These are phyloP conservation scores for Aureobasidium mangrovei DNA, from an alignment of 2,329 filamentous ascomycete species.

Conservation along the genomic window DNA sequence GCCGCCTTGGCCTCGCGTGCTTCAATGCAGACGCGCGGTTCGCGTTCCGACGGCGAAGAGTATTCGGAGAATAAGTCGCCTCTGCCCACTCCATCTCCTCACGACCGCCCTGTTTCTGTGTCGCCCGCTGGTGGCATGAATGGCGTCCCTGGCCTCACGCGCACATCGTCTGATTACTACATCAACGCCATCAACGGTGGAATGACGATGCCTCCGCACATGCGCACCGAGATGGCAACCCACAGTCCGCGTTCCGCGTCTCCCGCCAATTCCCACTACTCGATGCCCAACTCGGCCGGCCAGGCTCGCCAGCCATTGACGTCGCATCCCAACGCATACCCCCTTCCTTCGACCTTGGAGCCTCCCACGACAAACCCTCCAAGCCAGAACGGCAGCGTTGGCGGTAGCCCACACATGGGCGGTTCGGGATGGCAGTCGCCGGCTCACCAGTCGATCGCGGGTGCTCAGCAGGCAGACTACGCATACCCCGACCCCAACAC, in stretches of 20 bases:
- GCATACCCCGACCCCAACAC: conserved; percentile 69
- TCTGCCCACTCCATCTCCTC: conserved; percentile 72
- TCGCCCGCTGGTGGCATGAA: conserved; percentile 71
- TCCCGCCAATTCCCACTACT: conserved; percentile 51
- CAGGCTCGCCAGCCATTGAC: conserved; percentile 53
- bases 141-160: conserved; percentile 58
- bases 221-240: conserved; percentile 66
- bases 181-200: conserved; percentile 59
- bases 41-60: conserved; percentile 57
- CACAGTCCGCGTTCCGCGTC: conserved; percentile 59
- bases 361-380: conserved; percentile 70
- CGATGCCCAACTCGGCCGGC: conserved; percentile 48
- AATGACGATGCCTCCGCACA: conserved; percentile 61
- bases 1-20: conserved; percentile 63
- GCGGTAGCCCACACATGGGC: conserved; percentile 76
- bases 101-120: conserved; percentile 68
- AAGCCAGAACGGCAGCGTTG: conserved; percentile 63
- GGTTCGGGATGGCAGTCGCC: conserved; percentile 82
- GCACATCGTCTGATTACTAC: conserved; percentile 64
- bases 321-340: conserved; percentile 60
- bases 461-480: conserved; percentile 60
- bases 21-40: conserved; percentile 37
- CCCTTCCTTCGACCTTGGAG: conserved; percentile 66
- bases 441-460: conserved; percentile 61
- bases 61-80: conserved; percentile 66